Conservation (phyloP, 2,329 filamentous ascomycete species). For the Colletotrichum viniferum region DNA sequence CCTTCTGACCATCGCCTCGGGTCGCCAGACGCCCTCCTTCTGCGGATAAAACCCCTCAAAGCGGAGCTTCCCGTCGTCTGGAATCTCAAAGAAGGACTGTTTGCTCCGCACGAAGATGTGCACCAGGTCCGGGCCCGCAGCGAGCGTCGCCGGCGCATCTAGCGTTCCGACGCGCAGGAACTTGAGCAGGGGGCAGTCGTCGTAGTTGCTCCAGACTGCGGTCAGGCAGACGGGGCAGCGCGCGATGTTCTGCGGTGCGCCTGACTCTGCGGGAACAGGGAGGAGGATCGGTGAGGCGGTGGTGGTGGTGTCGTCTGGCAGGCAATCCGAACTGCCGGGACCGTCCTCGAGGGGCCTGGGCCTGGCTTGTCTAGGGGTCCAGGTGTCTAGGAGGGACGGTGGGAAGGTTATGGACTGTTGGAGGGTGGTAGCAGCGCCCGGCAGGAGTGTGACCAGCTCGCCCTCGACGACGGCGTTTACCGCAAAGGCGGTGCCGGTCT, state of each 20-base stretch:
- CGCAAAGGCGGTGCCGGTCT: slow-evolving; percentile 43
- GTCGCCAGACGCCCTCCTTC: slow-evolving; percentile 33
- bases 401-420: slow-evolving; percentile 3
- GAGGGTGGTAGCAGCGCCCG: slow-evolving; percentile 24
- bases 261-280: slow-evolving; percentile 43
- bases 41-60: slow-evolving; percentile 40
- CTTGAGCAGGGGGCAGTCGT: slow-evolving; percentile 31
- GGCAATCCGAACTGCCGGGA: neutral
- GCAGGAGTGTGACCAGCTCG: slow-evolving; percentile 34
- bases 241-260: slow-evolving; percentile 41
- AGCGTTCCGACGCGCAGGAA: slow-evolving; percentile 51
- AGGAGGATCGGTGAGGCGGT: slow-evolving; percentile 24
- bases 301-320: neutral
- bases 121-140: slow-evolving; percentile 42
- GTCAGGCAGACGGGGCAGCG: slow-evolving; percentile 47
- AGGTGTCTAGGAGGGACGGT: neutral
- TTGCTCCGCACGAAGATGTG: slow-evolving; percentile 49
- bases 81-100: slow-evolving; percentile 40
- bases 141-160: slow-evolving; percentile 37
- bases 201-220: slow-evolving; percentile 47
- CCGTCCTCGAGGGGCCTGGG: neutral
- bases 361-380: neutral
- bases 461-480: slow-evolving; percentile 48
- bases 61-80: slow-evolving; percentile 38
- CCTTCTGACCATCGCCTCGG: slow-evolving; percentile 35